Base-by-base conservation (phyloP, 2,329 filamentous ascomycete genomes). In the Neofusicoccum cordaticola region DNA sequence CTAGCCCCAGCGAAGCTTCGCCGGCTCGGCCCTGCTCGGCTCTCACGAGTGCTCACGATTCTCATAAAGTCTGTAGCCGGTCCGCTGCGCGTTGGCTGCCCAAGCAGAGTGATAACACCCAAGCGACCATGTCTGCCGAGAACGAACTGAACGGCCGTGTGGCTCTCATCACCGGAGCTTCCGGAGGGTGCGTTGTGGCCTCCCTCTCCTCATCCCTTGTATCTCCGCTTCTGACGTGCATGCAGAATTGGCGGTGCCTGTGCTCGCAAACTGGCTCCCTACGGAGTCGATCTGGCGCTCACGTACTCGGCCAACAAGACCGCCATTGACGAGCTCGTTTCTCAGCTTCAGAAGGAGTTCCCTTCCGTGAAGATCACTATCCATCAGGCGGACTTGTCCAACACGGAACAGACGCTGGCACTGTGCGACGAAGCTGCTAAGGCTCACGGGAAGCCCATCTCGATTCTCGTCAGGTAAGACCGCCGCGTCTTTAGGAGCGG, bases 151-250 rank as follows among this genome's bases (percentile, higher is more conserved):
- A 76, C 44, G 84, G 84, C 65, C 79, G 83, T 60, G 74, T 88
- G 48, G 86, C 85, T 50, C 78, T 88, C 8, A 81, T 88, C 52
- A 88, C 86, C 2, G 86, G 86, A 48, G 86, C 85, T 52, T 87
- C 85, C 61, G 85, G 85, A 69, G 85, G 86, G 85, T 86, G 75
- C 73, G 76, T 47, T 5, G n/a, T 17, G 11, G 2, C 69, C 22
- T 12, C 15, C 12, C 64, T 42, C 13, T 50, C n/a, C 11, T 41
- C n/a, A 17, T 48, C 13, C n/a, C 12, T 51, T n/a, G 31, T n/a
- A 22, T 31, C n/a, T 42, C 48, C 27, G 27, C 17, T 19, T n/a
- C 15, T 65, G 34, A 39, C 57, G 37, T 22, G 7, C 37, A 2
- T 12, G 35, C 64, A 88, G 86, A n/a, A 88, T 89, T 57, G 86